These are phyloP conservation scores for Cerrena zonata DNA, from an alignment of 1,284 basidiomycete genomes.

Conservation along the genomic window DNA sequence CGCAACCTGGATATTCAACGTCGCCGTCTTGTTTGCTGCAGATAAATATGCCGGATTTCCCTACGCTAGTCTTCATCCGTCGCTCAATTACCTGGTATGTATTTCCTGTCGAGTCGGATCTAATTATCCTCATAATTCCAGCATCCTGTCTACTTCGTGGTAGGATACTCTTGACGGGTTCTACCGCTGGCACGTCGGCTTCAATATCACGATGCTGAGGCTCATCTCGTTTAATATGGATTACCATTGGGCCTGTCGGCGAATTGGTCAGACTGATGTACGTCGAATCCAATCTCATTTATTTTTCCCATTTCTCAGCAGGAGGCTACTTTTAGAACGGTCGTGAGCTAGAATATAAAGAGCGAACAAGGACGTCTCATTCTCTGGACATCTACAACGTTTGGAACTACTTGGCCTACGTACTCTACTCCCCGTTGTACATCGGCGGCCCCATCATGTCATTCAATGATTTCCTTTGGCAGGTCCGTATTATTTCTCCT, in stretches of 20 bases:
- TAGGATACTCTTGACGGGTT: constrained; percentile 69
- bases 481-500: constrained; percentile 45
- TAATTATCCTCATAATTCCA: not conserved
- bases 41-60: constrained; percentile 75
- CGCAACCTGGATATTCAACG: constrained; percentile 76
- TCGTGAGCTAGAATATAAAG: constrained; percentile 44
- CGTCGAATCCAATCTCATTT: constrained; percentile 13
- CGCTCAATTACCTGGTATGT: constrained; percentile 51
- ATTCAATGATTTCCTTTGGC: constrained; percentile 92
- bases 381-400: constrained; percentile 48
- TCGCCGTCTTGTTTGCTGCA: constrained; percentile 69
- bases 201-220: constrained; percentile 96
- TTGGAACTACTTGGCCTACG: constrained; percentile 66
- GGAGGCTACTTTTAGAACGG: constrained; percentile 23
- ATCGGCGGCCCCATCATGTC: constrained; percentile 95
- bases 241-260: constrained; percentile 73
- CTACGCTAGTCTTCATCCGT: constrained; percentile 53
- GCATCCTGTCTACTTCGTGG: not conserved
- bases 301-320: constrained; percentile 3
- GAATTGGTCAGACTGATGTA: constrained; percentile 38
- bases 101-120: constrained; percentile 19
- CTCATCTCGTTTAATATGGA: constrained; percentile 92
- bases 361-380: constrained; percentile 47
- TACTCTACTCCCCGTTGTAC: constrained; percentile 88
- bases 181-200: constrained; percentile 87